Evolutionary conservation across 2,329 filamentous ascomycete species (phyloP).

Genomic region (Tolypocladium inflatum): DNA sequence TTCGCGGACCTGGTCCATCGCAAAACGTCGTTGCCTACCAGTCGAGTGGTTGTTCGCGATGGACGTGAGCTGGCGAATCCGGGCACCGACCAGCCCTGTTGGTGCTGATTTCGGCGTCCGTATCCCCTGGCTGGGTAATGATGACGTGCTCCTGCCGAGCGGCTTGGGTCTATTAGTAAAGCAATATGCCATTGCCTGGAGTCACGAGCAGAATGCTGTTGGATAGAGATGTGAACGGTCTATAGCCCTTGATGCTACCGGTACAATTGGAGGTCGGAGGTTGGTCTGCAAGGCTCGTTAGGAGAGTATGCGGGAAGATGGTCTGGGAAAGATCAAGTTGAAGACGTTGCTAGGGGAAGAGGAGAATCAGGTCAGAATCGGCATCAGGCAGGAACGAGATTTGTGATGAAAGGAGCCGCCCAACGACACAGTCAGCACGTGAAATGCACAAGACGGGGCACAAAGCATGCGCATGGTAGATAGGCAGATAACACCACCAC

Average conservation of each 20-base stretch:
- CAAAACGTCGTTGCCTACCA: neutral
- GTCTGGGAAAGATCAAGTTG: neutral
- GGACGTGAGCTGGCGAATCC: constrained; percentile 17
- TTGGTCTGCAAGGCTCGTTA: neutral
- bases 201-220: neutral
- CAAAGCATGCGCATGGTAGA: neutral
- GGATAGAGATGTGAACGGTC: neutral
- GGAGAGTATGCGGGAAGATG: neutral
- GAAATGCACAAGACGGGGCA: neutral
- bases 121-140: constrained; percentile 3
- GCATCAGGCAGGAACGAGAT: neutral
- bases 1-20: constrained; percentile 10
- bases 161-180: constrained; percentile 3
- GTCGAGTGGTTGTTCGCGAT: constrained; percentile 7
- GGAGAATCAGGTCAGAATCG: neutral
- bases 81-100: constrained; percentile 16
- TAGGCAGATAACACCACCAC: constrained; percentile 12
- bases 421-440: neutral
- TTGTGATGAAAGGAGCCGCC: neutral
- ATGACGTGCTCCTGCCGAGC: constrained; percentile 1
- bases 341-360: neutral
- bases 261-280: neutral
- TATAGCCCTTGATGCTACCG: neutral
- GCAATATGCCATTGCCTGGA: constrained; percentile 7
- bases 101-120: constrained; percentile 10